A percentile compares a stretch with the other conserved stretches of the same genome.
phyloP scores from a whole-genome alignment of 1,139 yeast genomes.

The Debaryomyces robertsiae region DNA sequence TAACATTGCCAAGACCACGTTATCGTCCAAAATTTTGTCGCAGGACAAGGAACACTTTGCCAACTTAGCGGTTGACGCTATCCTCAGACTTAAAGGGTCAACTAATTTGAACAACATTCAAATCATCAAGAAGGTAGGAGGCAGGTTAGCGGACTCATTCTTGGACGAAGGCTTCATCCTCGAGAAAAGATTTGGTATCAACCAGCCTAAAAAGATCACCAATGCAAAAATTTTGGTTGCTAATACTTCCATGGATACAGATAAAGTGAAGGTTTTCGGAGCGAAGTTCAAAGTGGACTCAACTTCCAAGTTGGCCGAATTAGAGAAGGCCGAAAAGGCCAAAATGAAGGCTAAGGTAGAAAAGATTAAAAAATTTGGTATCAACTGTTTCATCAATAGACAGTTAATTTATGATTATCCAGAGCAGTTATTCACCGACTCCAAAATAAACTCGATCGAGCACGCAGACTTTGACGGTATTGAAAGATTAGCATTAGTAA shows the following conservation, averaged over 20 bases:
- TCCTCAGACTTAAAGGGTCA: constrained; percentile 86
- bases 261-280: constrained; percentile 95
- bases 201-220: constrained; percentile 84
- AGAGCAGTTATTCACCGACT: constrained; percentile 88
- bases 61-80: constrained; percentile 90
- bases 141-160: constrained; percentile 87
- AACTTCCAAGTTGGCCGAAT: constrained; percentile 90
- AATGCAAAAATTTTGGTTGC: constrained; percentile 90
- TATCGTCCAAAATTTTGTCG: constrained; percentile 89
- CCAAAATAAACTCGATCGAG: constrained; percentile 87
- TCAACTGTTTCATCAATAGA: constrained; percentile 90
- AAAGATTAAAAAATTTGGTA: constrained; percentile 78
- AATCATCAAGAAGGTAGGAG: constrained; percentile 91
- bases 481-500: constrained; percentile 92
- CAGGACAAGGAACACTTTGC: constrained; percentile 93
- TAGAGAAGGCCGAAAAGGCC: constrained; percentile 92
- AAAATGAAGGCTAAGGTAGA: constrained; percentile 92
- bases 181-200: constrained; percentile 89
- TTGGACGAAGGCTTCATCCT: constrained; percentile 94
- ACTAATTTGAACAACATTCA: constrained; percentile 96
- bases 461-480: constrained; percentile 99
- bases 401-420: constrained; percentile 98
- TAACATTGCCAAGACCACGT: constrained; percentile 89
- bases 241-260: constrained; percentile 96
- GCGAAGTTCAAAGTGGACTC: constrained; percentile 97